phyloP scores from a whole-genome alignment of 305 asterid species.

The Fraxinus nigra region DNA sequence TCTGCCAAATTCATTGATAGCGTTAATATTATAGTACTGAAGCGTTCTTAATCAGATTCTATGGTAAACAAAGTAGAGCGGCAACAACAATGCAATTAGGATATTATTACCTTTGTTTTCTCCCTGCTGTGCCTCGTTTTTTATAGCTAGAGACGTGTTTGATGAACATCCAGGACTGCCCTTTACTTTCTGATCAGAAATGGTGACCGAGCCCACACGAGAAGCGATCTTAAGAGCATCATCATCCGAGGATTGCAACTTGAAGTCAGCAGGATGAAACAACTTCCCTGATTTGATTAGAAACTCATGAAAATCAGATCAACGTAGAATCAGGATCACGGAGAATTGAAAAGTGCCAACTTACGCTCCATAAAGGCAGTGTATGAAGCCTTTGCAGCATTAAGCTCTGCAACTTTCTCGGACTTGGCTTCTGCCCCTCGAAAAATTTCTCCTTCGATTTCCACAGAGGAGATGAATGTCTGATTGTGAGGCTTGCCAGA shows the following conservation, averaged over 20 bases:
- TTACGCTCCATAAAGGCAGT: constrained; percentile 33
- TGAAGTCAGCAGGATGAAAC: constrained; percentile 1
- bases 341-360: not conserved
- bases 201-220: constrained; percentile 16
- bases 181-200: constrained; percentile 18
- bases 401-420: constrained; percentile 45
- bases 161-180: constrained; percentile 5
- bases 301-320: not conserved
- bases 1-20: constrained; percentile 13
- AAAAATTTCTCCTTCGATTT: constrained; percentile 43
- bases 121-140: not conserved
- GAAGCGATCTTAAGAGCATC: constrained; percentile 25
- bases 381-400: constrained; percentile 57
- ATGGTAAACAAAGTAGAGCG: not conserved
- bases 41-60: not conserved
- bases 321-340: not conserved
- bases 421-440: constrained; percentile 39
- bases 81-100: not conserved
- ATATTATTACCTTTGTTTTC: constrained; percentile 3
- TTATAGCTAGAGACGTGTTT: not conserved
- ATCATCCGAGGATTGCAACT: constrained; percentile 1
- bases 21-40: not conserved
- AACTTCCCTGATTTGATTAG: constrained; percentile 25
- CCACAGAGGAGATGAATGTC: constrained; percentile 35
- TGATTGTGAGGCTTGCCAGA: constrained; percentile 15